A percentile compares a stretch with the other conserved stretches of the same genome.
Conservation (phyloP, 129 eudicot species). For the Centrapalus pauciflorus region DNA sequence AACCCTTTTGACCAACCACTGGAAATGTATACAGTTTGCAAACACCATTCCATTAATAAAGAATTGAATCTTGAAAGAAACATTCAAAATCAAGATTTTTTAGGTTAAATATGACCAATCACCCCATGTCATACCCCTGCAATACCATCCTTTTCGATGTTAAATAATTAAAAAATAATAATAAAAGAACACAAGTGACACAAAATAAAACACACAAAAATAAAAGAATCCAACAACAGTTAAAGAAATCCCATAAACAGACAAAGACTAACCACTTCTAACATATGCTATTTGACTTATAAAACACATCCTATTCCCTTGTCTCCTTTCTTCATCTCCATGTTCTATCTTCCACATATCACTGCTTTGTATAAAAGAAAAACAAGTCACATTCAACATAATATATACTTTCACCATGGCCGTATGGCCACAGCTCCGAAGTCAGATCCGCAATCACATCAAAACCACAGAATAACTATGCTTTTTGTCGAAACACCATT, state of each 20-base stretch:
- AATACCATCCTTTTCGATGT: background rate
- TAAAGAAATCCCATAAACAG: constrained; percentile 22
- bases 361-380: constrained; percentile 20
- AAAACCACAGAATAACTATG: constrained; percentile 12
- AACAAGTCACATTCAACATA: constrained; percentile 18
- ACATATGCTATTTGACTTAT: constrained; percentile 24
- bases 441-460: constrained; percentile 13
- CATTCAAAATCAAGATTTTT: background rate
- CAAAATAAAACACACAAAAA: constrained; percentile 20
- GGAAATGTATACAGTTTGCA: background rate
- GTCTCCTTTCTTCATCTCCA: constrained; percentile 12
- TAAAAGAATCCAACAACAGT: constrained; percentile 27
- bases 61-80: background rate
- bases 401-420: constrained; percentile 24
- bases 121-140: background rate
- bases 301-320: constrained; percentile 20
- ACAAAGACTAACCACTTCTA: constrained; percentile 27
- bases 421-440: constrained; percentile 13
- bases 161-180: constrained; percentile 2
- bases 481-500: background rate
- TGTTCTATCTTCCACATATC: constrained; percentile 28
- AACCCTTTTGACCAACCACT: too few relatives aligned
- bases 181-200: constrained; percentile 5
- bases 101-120: background rate
- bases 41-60: background rate